phyloP scores from a whole-genome alignment of 2,329 filamentous ascomycete genomes.

The Ascochyta clinopodiicola region DNA sequence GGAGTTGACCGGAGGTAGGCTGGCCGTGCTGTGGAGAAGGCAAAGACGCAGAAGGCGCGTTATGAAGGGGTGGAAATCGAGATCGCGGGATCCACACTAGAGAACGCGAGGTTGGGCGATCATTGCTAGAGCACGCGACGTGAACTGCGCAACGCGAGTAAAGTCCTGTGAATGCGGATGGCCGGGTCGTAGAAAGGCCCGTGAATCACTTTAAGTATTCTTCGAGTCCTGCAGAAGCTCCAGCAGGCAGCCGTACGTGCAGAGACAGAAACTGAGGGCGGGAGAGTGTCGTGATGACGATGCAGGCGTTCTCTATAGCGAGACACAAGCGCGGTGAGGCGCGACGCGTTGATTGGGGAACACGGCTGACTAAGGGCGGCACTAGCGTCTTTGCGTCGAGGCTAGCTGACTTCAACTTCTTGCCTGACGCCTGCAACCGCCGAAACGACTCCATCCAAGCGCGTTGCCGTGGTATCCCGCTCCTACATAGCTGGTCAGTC shows the following conservation, averaged over 20 bases:
- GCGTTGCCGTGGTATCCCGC: constrained; percentile 38
- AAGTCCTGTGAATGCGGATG: constrained; percentile 5
- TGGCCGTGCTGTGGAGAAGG: constrained; percentile 26
- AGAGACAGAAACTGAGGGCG: constrained; percentile 16
- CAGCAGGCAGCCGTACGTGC: constrained; percentile 27
- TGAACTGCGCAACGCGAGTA: constrained; percentile 26
- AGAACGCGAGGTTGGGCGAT: constrained; percentile 44
- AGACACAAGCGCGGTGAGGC: constrained; percentile 31
- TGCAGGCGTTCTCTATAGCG: constrained; percentile 11
- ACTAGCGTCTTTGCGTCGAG: constrained; percentile 5
- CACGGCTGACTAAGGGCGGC: constrained; percentile 3
- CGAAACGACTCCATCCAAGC: constrained; percentile 33
- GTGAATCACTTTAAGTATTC: constrained; percentile 4
- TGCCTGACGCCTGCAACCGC: constrained; percentile 29
- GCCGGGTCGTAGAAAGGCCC: constrained; percentile 17
- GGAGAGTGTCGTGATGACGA: constrained; percentile 17
- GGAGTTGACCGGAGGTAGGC: constrained; percentile 21
- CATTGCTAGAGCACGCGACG: constrained; percentile 45
- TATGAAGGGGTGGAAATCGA: constrained; percentile 28
- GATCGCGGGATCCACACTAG: constrained; percentile 22
- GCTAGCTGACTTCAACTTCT: constrained; percentile 32
- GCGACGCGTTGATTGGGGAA: constrained; percentile 36
- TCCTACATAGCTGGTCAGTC: constrained; percentile 30
- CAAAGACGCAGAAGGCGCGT: constrained; percentile 19
- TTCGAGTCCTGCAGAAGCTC: background rate